These are phyloP conservation scores for Eryngium alpinum DNA, from an alignment of 140 eudicot species.

Conservation along the genomic window DNA sequence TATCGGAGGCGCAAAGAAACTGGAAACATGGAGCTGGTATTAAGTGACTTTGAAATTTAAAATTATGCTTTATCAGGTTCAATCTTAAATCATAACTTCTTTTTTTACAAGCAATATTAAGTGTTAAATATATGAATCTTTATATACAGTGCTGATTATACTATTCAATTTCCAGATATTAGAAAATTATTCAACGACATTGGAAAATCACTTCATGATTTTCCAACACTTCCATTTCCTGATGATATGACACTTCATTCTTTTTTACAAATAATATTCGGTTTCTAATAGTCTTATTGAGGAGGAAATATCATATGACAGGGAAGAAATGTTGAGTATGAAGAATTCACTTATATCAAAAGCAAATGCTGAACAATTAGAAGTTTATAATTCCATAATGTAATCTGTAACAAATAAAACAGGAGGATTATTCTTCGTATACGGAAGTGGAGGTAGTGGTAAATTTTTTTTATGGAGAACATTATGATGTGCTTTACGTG, in stretches of 20 bases:
- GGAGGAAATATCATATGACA: neutral
- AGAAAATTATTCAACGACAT: no score
- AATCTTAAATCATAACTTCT: neutral
- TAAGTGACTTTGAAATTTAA: neutral
- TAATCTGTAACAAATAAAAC: fast-evolving
- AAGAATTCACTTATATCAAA: no score
- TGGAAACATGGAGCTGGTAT: neutral
- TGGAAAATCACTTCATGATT: neutral
- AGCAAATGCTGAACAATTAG: neutral
- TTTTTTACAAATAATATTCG: no score
- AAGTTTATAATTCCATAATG: neutral
- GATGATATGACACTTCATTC: fast-evolving
- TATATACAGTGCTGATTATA: no score
- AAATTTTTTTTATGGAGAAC: neutral
- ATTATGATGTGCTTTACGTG: neutral
- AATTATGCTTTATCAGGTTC: neutral
- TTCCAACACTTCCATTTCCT: neutral
- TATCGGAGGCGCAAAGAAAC: neutral
- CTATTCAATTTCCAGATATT: neutral
- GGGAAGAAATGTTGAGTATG: neutral
- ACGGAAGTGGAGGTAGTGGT: neutral
- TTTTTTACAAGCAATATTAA: no score
- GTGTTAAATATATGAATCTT: no score
- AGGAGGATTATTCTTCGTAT: neutral
- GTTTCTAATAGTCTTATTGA: neutral